A percentile compares a stretch with the other conserved stretches of the same genome.
Evolutionary conservation across 2,329 filamentous ascomycete species (phyloP).

Genomic region (Cytospora piceae): DNA sequence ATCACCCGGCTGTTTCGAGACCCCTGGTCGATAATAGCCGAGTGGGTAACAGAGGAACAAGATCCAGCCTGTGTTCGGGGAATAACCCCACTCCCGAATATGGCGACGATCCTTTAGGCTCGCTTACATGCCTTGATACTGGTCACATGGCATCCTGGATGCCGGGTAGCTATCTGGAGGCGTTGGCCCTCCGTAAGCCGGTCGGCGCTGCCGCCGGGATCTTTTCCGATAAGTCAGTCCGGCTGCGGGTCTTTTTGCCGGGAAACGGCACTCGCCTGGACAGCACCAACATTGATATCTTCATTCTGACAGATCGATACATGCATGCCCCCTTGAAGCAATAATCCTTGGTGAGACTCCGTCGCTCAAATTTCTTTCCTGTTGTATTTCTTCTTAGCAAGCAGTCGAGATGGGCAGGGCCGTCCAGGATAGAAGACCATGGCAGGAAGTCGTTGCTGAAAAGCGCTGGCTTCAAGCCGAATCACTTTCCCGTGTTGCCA

Average conservation of each 20-base stretch:
- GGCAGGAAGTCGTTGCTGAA: constrained; percentile 23
- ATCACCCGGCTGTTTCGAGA: neutral
- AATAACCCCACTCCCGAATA: neutral
- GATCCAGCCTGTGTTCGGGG: neutral
- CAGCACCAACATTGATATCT: neutral
- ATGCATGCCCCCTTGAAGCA: too few species aligned
- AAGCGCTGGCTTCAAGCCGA: constrained; percentile 11
- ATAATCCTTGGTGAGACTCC: too few species aligned
- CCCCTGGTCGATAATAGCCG: neutral
- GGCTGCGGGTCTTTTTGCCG: neutral
- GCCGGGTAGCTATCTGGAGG: neutral
- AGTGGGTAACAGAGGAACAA: neutral
- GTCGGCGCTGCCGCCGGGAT: neutral
- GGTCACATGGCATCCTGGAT: neutral
- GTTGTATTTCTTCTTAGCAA: neutral
- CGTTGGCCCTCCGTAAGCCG: neutral
- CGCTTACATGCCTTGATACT: neutral
- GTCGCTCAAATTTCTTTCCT: neutral
- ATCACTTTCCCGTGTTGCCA: neutral
- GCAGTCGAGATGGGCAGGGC: neutral
- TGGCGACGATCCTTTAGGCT: neutral
- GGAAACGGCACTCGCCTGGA: neutral
- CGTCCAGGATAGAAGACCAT: neutral
- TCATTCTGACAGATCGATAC: too few species aligned
- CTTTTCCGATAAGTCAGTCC: neutral